A percentile compares a stretch with the other conserved stretches of the same genome.
Conservation (phyloP, 2,329 filamentous ascomycete species). For the Stagonosporopsis tanaceti region DNA sequence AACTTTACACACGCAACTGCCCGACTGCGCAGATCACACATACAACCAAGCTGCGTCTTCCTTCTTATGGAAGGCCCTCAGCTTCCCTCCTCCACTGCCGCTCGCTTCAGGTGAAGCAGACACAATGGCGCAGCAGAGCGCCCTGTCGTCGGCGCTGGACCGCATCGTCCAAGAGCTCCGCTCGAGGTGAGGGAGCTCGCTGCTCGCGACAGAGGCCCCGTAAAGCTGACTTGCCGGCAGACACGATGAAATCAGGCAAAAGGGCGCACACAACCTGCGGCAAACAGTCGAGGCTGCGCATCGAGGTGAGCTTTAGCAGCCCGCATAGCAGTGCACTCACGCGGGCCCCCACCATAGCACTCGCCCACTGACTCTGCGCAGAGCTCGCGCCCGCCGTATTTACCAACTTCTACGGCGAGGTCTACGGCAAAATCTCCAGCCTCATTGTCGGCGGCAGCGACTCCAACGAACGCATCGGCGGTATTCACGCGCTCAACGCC, state of each 20-base stretch:
- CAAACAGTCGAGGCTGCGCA: constrained; percentile 55
- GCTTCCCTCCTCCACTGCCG: constrained; percentile 32
- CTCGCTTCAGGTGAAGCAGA: constrained; percentile 47
- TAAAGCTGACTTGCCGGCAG: constrained; percentile 33
- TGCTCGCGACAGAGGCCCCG: not conserved
- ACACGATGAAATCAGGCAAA: constrained; percentile 55
- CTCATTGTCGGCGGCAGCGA: constrained; percentile 88
- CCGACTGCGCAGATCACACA: not conserved
- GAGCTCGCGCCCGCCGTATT: constrained; percentile 87
- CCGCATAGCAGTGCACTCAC: constrained; percentile 1
- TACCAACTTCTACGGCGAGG: constrained; percentile 70
- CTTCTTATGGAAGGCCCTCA: constrained; percentile 47
- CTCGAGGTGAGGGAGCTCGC: constrained; percentile 56
- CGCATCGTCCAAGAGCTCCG: constrained; percentile 65
- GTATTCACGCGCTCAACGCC: constrained; percentile 88
- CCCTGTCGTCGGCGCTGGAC: constrained; percentile 53
- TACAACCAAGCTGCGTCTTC: constrained; percentile 19
- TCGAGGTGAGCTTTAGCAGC: constrained; percentile 50
- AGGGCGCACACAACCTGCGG: constrained; percentile 54
- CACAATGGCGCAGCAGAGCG: constrained; percentile 48
- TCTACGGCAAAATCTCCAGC: constrained; percentile 70
- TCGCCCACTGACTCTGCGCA: constrained; percentile 45
- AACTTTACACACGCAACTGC: constrained; percentile 17
- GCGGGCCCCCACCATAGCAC: constrained; percentile 22
- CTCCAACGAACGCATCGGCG: constrained; percentile 86